phyloP scores from a whole-genome alignment of 495 filamentous ascomycete genomes.

The Jackrogersella multiformis region DNA sequence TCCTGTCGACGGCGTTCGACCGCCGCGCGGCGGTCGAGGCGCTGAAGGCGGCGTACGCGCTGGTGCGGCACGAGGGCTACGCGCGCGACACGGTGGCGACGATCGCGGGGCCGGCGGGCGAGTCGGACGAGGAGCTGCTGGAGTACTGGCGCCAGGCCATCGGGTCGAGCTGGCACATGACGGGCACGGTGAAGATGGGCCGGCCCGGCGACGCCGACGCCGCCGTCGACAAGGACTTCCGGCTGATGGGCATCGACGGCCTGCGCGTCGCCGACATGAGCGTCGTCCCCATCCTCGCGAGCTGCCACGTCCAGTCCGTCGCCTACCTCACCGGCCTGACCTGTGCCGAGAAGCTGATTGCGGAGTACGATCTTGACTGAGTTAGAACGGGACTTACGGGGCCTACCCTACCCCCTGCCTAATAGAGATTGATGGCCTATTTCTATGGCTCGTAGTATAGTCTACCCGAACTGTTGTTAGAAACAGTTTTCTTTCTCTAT shows the following conservation, averaged over 20 bases:
- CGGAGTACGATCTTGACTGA: conserved; percentile 49
- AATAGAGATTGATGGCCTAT: neutral
- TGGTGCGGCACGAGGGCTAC: conserved; percentile 57
- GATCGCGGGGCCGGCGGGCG: conserved; percentile 56
- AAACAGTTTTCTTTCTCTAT: no score
- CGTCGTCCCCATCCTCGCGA: conserved; percentile 65
- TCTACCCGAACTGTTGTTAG: no score
- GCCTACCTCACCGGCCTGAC: conserved; percentile 53
- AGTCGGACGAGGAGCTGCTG: conserved; percentile 66
- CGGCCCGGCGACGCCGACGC: conserved; percentile 54
- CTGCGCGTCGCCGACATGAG: conserved; percentile 73
- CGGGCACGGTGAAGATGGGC: conserved; percentile 72
- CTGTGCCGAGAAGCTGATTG: conserved; percentile 55
- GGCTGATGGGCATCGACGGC: conserved; percentile 62
- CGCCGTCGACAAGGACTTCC: conserved; percentile 65
- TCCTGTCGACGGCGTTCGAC: conserved; percentile 66
- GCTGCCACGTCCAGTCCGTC: conserved; percentile 48
- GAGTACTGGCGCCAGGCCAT: conserved; percentile 55
- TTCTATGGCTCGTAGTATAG: neutral
- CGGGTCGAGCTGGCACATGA: conserved; percentile 64
- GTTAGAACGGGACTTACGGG: neutral
- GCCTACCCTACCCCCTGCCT: neutral
- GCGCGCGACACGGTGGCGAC: conserved; percentile 56
- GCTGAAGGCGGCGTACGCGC: conserved; percentile 56
- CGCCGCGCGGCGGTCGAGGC: conserved; percentile 63